Base-by-base conservation (phyloP, 140 eudicot genomes). In the Anethum foeniculum region DNA sequence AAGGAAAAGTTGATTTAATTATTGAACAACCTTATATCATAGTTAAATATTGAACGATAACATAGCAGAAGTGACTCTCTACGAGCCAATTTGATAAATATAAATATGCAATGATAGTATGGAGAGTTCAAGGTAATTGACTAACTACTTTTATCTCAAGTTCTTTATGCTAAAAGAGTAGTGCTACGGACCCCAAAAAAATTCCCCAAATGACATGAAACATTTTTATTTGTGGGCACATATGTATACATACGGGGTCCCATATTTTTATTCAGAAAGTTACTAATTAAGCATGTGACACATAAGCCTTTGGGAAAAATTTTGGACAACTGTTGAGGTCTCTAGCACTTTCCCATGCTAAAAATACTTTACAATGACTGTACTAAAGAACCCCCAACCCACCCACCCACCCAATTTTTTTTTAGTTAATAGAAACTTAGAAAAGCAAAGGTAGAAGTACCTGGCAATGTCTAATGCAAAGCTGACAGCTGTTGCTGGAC, bases 401-500 rank as follows among this genome's bases (percentile, higher is more conserved):
- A 15, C 6, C 56, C 56, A 3, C 56, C 56, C 56, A 15, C 56
- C 56, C 56, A 44, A 44, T 44, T 8, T 44, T 44, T 44, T 44
- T 44, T 44, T 8, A 43, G 48, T 44, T 44, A 10, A 51, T 19
- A 44, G 78, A 39, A 51, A 46, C 60, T 58, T 23, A 1, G 1
- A 58, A 60, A 60, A 38, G 38, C 23, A 28, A 32, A 18, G 34
- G 8, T 77, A 8, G 0, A 78, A 49, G 41, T 89, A 95, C 99
- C 97, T 90, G 84, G 97, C 99, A 68, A 95, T 95, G 81, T 95
- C 99, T 84, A 95, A 84, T 41, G 97, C 97, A 83, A 95, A 95
- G 85, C 87, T 95, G 80, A 95, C 83, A 51, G 97, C 97, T 58
- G 93, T 92, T 39, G 92, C 85, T 32, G 99, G 93, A 83, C 80